Conservation (phyloP, 2,329 filamentous ascomycete species). For the Rugonectria rugulosa region DNA sequence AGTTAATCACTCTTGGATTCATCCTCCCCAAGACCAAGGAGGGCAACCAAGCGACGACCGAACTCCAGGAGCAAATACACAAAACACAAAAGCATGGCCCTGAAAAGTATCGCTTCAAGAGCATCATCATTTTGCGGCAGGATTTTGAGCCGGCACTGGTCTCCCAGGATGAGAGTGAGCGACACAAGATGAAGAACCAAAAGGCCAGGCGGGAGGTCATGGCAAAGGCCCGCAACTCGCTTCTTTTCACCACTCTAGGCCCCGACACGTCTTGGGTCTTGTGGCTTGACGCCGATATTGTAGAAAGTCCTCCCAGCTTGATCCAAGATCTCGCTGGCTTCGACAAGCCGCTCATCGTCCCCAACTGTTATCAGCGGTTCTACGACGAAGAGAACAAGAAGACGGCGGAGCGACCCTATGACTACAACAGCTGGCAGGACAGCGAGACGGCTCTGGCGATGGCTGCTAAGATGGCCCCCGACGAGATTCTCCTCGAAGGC, state of each 20-base stretch:
- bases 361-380: conserved; percentile 94
- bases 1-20: conserved; percentile 93
- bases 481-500: conserved; percentile 93
- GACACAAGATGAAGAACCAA: conserved; percentile 92
- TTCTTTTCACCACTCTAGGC: conserved; percentile 93
- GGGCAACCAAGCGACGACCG: conserved; percentile 84
- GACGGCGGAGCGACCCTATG: conserved; percentile 83
- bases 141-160: conserved; percentile 85
- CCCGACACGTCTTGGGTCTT: conserved; percentile 94
- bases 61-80: conserved; percentile 83
- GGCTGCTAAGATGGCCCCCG: conserved; percentile 80
- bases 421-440: conserved; percentile 98
- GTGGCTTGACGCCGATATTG: conserved; percentile 91
- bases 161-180: conserved; percentile 85
- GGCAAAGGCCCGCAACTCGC: conserved; percentile 90
- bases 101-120: conserved; percentile 84
- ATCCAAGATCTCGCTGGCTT: conserved; percentile 92
- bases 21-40: conserved; percentile 95
- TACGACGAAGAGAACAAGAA: conserved; percentile 72
- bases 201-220: conserved; percentile 87
- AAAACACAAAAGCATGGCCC: conserved; percentile 82
- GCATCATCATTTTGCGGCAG: conserved; percentile 92
- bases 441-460: conserved; percentile 80
- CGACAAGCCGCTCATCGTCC: conserved; percentile 89
- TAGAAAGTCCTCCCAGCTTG: conserved; percentile 84